Percentiles rank a stretch among this genome's conserved stretches.
phyloP scores from a whole-genome alignment of 176 grass and related monocot species.

The Triticum turgidum region DNA sequence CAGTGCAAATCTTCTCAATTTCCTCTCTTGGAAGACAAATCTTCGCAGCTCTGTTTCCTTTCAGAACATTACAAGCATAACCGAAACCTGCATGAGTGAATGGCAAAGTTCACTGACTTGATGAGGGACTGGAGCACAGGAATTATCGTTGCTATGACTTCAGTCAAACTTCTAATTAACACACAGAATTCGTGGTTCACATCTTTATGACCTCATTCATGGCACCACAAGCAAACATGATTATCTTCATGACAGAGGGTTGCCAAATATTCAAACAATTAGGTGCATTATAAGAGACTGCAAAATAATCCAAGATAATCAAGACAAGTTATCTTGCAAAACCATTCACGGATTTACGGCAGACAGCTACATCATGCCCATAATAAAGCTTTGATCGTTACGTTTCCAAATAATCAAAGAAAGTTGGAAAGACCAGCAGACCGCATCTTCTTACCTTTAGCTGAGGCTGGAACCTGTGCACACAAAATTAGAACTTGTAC shows the following conservation, averaged over 20 bases:
- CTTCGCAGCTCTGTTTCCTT: background rate
- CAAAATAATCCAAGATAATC: background rate
- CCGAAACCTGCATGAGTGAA: background rate
- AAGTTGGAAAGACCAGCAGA: background rate
- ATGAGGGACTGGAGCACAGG: background rate
- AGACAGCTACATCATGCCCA: background rate
- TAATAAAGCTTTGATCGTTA: background rate
- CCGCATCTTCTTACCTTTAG: background rate
- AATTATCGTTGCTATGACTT: background rate
- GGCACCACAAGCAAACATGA: background rate
- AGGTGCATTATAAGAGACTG: background rate
- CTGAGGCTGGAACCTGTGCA: background rate
- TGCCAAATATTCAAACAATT: background rate
- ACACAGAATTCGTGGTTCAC: background rate
- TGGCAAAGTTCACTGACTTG: background rate
- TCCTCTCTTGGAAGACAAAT: background rate
- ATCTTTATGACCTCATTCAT: background rate
- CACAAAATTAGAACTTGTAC: background rate
- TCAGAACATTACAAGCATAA: background rate
- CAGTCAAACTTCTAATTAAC: background rate
- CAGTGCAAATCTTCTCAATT: background rate
- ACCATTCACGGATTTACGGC: background rate
- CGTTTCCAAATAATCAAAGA: background rate
- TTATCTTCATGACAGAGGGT: background rate
- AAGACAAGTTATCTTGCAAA: background rate